A percentile compares a stretch with the other conserved stretches of the same genome.
Conservation (phyloP, 768 basidiomycete genomes). For the Phanerochaete sordida region DNA sequence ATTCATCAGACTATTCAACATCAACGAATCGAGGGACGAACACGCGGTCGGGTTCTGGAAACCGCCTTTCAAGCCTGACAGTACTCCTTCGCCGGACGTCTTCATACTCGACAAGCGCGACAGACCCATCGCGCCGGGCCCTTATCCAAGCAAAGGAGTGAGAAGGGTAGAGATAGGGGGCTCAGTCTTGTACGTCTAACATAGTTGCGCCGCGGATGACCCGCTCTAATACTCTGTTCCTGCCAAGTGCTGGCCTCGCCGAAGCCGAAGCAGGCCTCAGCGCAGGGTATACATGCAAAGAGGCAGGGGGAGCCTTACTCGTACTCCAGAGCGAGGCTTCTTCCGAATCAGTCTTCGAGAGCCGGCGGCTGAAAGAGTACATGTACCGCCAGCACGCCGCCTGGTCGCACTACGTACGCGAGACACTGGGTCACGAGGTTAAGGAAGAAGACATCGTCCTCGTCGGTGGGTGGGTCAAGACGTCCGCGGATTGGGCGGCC, state of each 20-base stretch:
- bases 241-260: neutral
- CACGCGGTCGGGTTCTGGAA: neutral
- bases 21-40: neutral
- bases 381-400: neutral
- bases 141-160: neutral
- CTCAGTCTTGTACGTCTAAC: neutral
- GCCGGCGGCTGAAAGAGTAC: neutral
- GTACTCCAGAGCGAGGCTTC: neutral
- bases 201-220: too few relatives aligned
- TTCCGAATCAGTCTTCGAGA: neutral
- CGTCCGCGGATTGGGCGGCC: neutral
- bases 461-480: neutral
- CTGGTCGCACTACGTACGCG: neutral
- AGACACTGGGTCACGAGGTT: neutral
- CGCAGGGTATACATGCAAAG: neutral
- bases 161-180: neutral
- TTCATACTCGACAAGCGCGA: neutral
- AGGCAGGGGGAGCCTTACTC: too few relatives aligned
- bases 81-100: neutral
- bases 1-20: conserved; percentile 10
- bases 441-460: neutral
- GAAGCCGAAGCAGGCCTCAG: neutral
- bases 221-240: neutral
- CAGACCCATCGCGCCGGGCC: neutral
- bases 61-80: neutral